Base-by-base conservation (phyloP, 139 green algal species). In the Micractinium conductrix region DNA sequence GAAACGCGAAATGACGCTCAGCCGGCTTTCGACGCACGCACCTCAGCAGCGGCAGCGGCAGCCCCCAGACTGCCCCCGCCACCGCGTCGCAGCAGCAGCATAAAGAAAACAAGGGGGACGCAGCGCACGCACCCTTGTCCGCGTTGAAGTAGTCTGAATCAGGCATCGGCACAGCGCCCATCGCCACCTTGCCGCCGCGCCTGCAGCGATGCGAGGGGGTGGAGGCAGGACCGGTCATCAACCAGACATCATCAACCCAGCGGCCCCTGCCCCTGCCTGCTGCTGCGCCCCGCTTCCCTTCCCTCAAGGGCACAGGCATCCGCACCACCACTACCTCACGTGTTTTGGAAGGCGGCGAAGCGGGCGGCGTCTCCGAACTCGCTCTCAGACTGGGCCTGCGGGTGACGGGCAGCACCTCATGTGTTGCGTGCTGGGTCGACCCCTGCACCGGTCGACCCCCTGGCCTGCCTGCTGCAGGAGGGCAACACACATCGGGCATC, bases 331-430 rank as follows among this genome's bases (percentile, higher is more conserved):
- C 37, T 22, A 35, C 22, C 76, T 72, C 76, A 82, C 67, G 85
- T 92, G 87, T 93, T 92, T 87, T 97, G 91, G 83, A 97, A 98
- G 85, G 94, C 80, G 87, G 98, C 97, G 14, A 98, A 91, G 87
- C 93, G 86, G 92, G 98, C 91, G 17, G 96, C 97, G 80, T 99
- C 96, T 33, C 87, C 88, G 19, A 96, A 90, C 92, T 98, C 96
- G 78, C 98, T 93, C 12, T 93, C 81, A 67, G 84, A 92, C 63
- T 85, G 83, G 38, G 88, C 72, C 71, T 89, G 79, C 50, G 21
- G n/a, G n/a, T n/a, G n/a, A n/a, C n/a, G n/a, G n/a, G n/a, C n/a
- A n/a, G n/a, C n/a, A n/a, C n/a, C n/a, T n/a, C n/a, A n/a, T n/a
- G n/a, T n/a, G n/a, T n/a, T n/a, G n/a, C n/a, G n/a, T n/a, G n/a